phyloP scores from a whole-genome alignment of 495 filamentous ascomycete species.

The Aspergillus conjunctus region DNA sequence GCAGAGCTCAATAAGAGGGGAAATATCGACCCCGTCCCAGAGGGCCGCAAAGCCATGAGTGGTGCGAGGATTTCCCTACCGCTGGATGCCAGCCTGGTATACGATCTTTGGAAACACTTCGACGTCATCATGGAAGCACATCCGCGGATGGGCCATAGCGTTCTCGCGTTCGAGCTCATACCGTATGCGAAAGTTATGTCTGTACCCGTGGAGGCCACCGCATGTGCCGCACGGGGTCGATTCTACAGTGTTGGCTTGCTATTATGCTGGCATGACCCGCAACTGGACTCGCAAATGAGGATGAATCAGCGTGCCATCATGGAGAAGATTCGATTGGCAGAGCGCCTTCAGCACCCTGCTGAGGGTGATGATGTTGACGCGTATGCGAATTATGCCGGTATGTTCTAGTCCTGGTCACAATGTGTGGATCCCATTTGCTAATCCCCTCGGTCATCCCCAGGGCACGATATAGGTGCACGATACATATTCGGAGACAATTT shows the following conservation, averaged over 20 bases:
- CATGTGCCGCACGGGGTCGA: slow-evolving; percentile 14
- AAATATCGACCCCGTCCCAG: slow-evolving; percentile 9
- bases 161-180: slow-evolving; percentile 20
- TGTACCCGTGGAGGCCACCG: slow-evolving; percentile 16
- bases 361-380: slow-evolving; percentile 23
- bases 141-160: slow-evolving; percentile 10
- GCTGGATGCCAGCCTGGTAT: not conserved
- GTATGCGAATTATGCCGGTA: slow-evolving; percentile 32
- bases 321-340: not conserved
- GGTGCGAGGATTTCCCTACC: slow-evolving; percentile 10
- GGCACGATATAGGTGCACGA: not conserved
- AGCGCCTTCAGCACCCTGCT: not conserved
- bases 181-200: slow-evolving; percentile 12
- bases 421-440: not conserved
- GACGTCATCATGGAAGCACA: not conserved
- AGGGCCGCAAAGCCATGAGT: slow-evolving; percentile 12
- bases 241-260: slow-evolving; percentile 30
- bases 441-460: not conserved
- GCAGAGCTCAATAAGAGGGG: slow-evolving; percentile 11
- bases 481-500: slow-evolving; percentile 44
- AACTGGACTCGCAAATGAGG: slow-evolving; percentile 7
- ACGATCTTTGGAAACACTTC: slow-evolving; percentile 7
- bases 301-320: not conserved
- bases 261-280: slow-evolving; percentile 29
- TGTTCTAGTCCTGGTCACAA: not conserved